Evolutionary conservation across 73 alveolate genomes (phyloP).

Genomic region (Blepharisma japonicum): DNA sequence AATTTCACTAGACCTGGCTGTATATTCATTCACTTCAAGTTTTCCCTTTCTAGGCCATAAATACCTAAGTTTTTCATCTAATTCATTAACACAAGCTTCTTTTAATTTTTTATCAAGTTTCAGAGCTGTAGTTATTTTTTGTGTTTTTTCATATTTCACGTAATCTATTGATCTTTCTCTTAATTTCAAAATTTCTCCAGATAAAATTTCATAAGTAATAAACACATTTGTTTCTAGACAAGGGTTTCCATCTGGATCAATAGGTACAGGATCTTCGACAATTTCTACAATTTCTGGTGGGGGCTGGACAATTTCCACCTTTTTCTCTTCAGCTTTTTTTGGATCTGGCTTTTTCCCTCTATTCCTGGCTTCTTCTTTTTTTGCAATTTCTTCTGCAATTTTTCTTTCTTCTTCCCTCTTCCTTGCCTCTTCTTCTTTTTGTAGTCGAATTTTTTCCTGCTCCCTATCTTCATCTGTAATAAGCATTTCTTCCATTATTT

Average conservation of each 20-base stretch:
- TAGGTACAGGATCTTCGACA: conserved; percentile 44
- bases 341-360: conserved; percentile 64
- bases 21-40: conserved; percentile 90
- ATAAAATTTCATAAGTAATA: conserved; percentile 51
- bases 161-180: conserved; percentile 59
- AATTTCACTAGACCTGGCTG: conserved; percentile 74
- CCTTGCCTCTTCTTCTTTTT: conserved; percentile 58
- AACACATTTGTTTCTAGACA: conserved; percentile 64
- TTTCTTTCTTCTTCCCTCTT: conserved; percentile 67
- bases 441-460: conserved; percentile 2
- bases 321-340: conserved; percentile 54
- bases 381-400: conserved; percentile 59
- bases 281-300: conserved; percentile 35
- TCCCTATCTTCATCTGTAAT: conserved; percentile 40
- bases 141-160: conserved; percentile 43
- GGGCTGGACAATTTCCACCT: conserved; percentile 49
- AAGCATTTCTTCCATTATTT: not conserved
- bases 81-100: conserved; percentile 75
- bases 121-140: conserved; percentile 52
- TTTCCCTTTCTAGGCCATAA: conserved; percentile 95
- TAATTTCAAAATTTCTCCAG: conserved; percentile 45
- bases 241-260: conserved; percentile 54
- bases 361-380: conserved; percentile 47
- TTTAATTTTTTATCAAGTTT: conserved; percentile 64
- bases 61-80: conserved; percentile 85